phyloP scores from a whole-genome alignment of 345 rosid species.

The Eucalyptus tenuipes region DNA sequence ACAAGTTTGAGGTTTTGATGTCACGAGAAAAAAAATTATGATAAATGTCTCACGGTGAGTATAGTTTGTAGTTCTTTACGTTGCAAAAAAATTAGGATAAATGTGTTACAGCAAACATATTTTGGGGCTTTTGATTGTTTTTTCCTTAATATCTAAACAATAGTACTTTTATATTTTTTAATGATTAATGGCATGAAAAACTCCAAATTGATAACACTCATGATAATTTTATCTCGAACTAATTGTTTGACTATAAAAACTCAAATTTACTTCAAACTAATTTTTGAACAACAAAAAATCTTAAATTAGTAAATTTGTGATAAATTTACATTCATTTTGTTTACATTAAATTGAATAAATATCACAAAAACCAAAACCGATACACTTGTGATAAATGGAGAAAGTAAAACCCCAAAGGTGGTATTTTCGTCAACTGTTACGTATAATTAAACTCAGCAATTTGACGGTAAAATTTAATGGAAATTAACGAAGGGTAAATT shows the following conservation, averaged over 20 bases:
- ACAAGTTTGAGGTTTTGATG: no score
- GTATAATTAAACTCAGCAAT: no score
- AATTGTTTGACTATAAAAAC: no score
- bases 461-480: accelerated
- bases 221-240: no score
- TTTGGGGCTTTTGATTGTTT: not conserved
- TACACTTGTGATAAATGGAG: accelerated
- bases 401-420: accelerated
- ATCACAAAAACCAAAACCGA: accelerated
- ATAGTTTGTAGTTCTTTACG: no score
- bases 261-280: no score
- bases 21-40: accelerated
- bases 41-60: accelerated
- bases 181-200: no score
- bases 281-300: no score
- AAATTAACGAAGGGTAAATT: accelerated
- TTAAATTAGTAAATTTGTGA: no score
- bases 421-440: accelerated
- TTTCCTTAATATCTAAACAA: not conserved
- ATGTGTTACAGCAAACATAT: accelerated
- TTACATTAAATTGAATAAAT: no score
- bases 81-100: not conserved
- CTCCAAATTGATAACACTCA: no score
- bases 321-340: no score
- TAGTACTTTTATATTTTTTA: not conserved